phyloP scores from a whole-genome alignment of 148 eudicot species.

The Beta vulgaris region DNA sequence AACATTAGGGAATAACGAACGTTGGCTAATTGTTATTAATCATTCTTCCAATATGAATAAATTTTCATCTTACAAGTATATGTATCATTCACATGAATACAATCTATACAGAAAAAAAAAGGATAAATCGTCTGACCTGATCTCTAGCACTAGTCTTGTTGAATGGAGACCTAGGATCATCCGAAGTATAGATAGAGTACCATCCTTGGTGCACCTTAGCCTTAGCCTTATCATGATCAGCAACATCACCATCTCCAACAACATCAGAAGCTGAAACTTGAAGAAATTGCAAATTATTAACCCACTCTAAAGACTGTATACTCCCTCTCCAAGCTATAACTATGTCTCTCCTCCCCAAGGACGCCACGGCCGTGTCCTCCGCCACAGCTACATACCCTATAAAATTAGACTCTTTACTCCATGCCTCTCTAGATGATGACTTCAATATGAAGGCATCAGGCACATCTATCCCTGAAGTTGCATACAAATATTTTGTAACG shows the following conservation, averaged over 20 bases:
- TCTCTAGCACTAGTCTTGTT: conserved; percentile 59
- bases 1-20: too few relatives aligned
- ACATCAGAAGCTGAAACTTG: conserved; percentile 45
- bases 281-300: conserved; percentile 52
- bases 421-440: conserved; percentile 68
- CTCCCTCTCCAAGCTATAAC: conserved; percentile 83
- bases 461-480: conserved; percentile 53
- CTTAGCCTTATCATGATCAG: conserved; percentile 34
- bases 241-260: conserved; percentile 32
- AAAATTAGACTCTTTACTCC: conserved; percentile 80
- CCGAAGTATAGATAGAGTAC: conserved; percentile 68
- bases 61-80: too few relatives aligned
- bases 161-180: conserved; percentile 54
- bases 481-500: conserved; percentile 67
- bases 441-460: conserved; percentile 59
- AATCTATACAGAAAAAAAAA: not conserved
- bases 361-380: conserved; percentile 47
- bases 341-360: conserved; percentile 70
- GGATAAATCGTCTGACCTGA: conserved; percentile 39
- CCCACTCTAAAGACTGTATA: conserved; percentile 61
- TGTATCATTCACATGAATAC: too few relatives aligned
- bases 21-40: too few relatives aligned
- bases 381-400: conserved; percentile 81
- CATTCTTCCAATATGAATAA: too few relatives aligned
- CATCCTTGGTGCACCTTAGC: conserved; percentile 65